Conservation (phyloP, 2,329 filamentous ascomycete species). For the Pyrenochaeta sp. region DNA sequence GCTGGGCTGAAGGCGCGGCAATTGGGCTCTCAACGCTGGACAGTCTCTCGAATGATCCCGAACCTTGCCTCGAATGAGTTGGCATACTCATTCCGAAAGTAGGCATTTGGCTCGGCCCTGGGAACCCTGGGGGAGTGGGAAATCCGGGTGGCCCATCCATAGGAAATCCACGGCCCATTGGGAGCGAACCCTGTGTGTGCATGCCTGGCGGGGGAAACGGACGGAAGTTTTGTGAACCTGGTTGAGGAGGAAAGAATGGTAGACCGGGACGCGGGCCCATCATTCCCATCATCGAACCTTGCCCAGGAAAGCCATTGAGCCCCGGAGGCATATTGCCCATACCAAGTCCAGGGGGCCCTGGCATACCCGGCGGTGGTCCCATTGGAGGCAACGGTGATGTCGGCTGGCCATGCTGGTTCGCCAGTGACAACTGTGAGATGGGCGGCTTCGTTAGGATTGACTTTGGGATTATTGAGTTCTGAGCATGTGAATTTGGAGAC, state of each 20-base stretch:
- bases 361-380: conserved; percentile 64
- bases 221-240: conserved; percentile 63
- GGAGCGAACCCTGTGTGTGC: conserved; percentile 62
- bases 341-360: conserved; percentile 62
- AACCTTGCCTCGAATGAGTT: conserved; percentile 78
- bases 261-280: conserved; percentile 65
- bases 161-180: conserved; percentile 65
- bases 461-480: conserved; percentile 72
- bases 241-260: conserved; percentile 63
- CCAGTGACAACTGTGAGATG: conserved; percentile 55
- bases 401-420: conserved; percentile 66
- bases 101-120: conserved; percentile 36
- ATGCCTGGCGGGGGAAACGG: conserved; percentile 67
- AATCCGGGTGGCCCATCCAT: conserved; percentile 61
- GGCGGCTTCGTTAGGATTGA: conserved; percentile 67
- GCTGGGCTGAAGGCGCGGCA: conserved; percentile 66
- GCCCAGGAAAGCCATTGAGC: conserved; percentile 60
- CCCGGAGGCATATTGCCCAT: conserved; percentile 56
- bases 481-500: conserved; percentile 70
- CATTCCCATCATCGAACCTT: conserved; percentile 64
- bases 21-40: conserved; percentile 66
- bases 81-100: conserved; percentile 54
- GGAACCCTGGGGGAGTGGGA: conserved; percentile 51
- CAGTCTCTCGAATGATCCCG: conserved; percentile 65
- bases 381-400: conserved; percentile 72